Evolutionary conservation across 352 stramenopile species (phyloP).

Genomic region (Pythium rishiriense): DNA sequence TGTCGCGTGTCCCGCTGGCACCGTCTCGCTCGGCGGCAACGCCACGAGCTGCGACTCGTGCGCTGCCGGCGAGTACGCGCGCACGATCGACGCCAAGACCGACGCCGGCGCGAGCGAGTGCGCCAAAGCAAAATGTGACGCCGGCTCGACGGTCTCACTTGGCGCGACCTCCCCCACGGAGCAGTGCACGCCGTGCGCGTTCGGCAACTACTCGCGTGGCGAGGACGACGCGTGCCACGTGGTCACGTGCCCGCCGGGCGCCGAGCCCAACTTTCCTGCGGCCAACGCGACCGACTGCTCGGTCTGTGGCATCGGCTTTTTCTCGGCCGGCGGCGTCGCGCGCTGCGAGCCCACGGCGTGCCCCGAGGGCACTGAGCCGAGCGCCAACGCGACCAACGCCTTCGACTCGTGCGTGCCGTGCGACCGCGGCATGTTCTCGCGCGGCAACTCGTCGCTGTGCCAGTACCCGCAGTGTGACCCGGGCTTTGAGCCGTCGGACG

Average conservation of each 20-base stretch:
- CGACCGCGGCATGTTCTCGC: conserved; percentile 33
- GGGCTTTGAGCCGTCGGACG: conserved; percentile 42
- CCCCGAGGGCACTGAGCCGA: conserved; percentile 32
- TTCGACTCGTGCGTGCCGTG: conserved; percentile 35
- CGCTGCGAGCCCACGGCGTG: conserved; percentile 33
- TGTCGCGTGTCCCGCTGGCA: conserved; percentile 29
- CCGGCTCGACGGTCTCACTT: conserved; percentile 21
- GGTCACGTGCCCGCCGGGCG: conserved; percentile 34
- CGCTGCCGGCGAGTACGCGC: conserved; percentile 29
- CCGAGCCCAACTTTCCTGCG: conserved; percentile 29
- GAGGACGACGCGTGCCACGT: conserved; percentile 33
- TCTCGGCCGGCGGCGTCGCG: conserved; percentile 32
- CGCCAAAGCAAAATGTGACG: conserved; percentile 20
- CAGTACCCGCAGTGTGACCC: conserved; percentile 37
- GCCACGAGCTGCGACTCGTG: conserved; percentile 28
- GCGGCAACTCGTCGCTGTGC: conserved; percentile 36
- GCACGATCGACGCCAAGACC: conserved; percentile 7
- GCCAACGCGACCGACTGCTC: conserved; percentile 30
- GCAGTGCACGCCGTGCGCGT: conserved; percentile 33
- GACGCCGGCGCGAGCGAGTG: conserved; percentile 37
- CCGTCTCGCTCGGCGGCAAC: conserved; percentile 33
- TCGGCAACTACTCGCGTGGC: conserved; percentile 34
- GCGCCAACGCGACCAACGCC: conserved; percentile 31
- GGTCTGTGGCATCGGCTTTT: conserved; percentile 35
- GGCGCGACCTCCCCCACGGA: conserved; percentile 26